Base-by-base conservation (phyloP, 768 basidiomycete genomes). In the Kwoniella botswanensis region DNA sequence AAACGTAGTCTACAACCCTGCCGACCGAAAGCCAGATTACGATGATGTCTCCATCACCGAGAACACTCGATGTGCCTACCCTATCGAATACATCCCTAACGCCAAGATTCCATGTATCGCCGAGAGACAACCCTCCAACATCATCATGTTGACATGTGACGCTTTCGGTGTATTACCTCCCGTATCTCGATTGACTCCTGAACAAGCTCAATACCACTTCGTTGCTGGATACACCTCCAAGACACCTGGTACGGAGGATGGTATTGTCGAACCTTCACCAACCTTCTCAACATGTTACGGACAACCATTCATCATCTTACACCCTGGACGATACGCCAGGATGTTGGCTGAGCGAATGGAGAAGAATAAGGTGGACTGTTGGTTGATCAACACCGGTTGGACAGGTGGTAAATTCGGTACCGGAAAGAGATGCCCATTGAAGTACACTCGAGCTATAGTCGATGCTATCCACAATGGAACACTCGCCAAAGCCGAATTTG, bases 241-340 rank as follows among this genome's bases (percentile, higher is more conserved):
- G 88, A 98, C 95, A 1, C 95, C 95, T n/a, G 95, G 95, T 66
- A 98, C 96, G 3, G 96, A 98, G 83, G 96, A 98, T 79, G 96
- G 96, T 82, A 92, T 99, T 35, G 88, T 97, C 56, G 97, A 99
- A 84, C 97, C 97, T 70, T 95, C 96, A 73, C 97, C 97, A 24
- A 98, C 97, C 53, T 99, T 99, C 89, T 97, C 94, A 21, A 98
- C 95, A 42, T 98, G 97, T 85, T 99, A 98, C 88, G 92, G 92
- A 76, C 94, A 95, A 53, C 97, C 97, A n/a, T 98, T 99, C 89
- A 98, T 99, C 83, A 91, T 98, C 76, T 92, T 97, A 67, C 96
- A 97, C 85, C 94, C 94, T 56, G 89, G 92, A 44, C 91, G 94
- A 72, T 99, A 99, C 85, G 96, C 97, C 53, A 88, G 91, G 84